Conservation (phyloP, 345 rosid genomes). For the Rhodamnia rubescens region DNA sequence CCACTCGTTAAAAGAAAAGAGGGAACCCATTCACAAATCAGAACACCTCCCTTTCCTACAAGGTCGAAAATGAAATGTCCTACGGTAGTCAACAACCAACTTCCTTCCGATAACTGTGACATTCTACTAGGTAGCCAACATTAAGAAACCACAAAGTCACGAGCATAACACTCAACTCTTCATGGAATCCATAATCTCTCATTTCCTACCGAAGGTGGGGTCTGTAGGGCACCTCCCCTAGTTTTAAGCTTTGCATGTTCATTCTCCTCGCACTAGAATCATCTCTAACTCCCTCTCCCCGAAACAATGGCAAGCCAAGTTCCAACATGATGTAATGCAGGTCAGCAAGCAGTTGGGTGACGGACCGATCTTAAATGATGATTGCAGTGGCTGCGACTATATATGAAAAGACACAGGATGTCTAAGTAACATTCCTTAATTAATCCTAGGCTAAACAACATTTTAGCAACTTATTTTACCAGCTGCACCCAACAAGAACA, state of each 20-base stretch:
- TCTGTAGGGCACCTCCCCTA: background rate
- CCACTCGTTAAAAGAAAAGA: background rate
- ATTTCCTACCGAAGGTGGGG: background rate
- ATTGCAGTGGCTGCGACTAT: background rate
- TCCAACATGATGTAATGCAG: background rate
- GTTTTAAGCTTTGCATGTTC: background rate
- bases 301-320: background rate
- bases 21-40: background rate
- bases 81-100: background rate
- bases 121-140: background rate
- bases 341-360: background rate
- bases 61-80: background rate
- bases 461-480: background rate
- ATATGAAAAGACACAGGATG: background rate
- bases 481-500: background rate
- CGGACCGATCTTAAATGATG: background rate
- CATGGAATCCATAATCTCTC: background rate
- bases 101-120: background rate
- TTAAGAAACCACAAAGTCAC: background rate
- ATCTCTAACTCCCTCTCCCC: background rate
- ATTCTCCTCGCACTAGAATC: background rate
- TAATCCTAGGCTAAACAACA: background rate
- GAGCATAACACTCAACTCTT: background rate
- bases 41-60: background rate
- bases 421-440: background rate